Base-by-base conservation (phyloP, 345 rosid genomes). In the Linum usitatissimum region DNA sequence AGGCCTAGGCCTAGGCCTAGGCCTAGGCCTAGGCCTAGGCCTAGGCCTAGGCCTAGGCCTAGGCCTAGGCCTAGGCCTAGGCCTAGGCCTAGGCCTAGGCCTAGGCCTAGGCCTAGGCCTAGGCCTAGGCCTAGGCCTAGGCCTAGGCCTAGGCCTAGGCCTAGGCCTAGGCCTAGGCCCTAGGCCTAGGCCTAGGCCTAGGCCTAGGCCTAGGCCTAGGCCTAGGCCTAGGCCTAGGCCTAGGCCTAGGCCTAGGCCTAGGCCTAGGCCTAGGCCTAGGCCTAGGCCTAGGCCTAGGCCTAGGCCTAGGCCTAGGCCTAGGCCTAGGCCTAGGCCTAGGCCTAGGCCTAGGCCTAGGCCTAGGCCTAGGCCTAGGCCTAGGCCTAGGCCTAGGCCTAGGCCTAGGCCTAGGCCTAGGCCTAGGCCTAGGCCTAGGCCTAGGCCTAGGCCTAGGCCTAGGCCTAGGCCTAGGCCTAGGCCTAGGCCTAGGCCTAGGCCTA, bases 21-120 rank as follows among this genome's bases (percentile, higher is more conserved):
- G 60, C 60, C 60, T 57, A 34, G 60, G 60, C 60, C 60, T 57
- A 34, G 60, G 60, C 60, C 60, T 57, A 34, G 60, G 60, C 60
- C 60, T 57, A 34, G 60, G 60, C 60, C 60, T 57, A 34, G 60
- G 60, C 60, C 60, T 57, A 34, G 60, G 60, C 60, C 60, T 57
- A 34, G 60, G 60, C 60, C 60, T 57, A 34, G 60, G 60, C 60
- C 60, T 57, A 34, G 60, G 60, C 60, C 60, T 57, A 34, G 60
- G 60, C 60, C 60, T 57, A 34, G 60, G 60, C 60, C 60, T 57
- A 34, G 60, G 60, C 60, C 60, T 57, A 34, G 60, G 60, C 60
- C 60, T 57, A 34, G 60, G 60, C 60, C 60, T 18, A 5, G 60
- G 60, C 4, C 60, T 18, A 5, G 60, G 60, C 4, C 60, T 18